Conservation (phyloP, 2,329 filamentous ascomycete species). For the Sporothrix inflata region DNA sequence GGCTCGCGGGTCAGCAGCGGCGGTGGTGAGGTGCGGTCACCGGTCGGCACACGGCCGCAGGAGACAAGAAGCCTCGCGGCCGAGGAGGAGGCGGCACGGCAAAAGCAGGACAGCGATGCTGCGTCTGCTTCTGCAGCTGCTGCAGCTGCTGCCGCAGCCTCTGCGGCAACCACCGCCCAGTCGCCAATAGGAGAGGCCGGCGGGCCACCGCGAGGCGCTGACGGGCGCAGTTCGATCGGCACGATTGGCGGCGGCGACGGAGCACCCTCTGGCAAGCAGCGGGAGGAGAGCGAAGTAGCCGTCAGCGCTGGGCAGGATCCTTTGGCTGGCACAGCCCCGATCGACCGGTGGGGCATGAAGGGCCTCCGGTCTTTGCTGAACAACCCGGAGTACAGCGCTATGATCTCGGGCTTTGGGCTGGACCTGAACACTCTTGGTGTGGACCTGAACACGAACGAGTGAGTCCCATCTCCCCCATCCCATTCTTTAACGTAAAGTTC, state of each 20-base stretch:
- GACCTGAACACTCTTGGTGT: constrained; percentile 61
- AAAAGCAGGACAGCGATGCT: constrained; percentile 51
- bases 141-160: not conserved
- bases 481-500: not conserved
- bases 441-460: constrained; percentile 62
- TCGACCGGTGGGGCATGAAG: constrained; percentile 68
- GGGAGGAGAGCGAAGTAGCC: constrained; percentile 48
- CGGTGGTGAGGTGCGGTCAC: constrained; percentile 52
- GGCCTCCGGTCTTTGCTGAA: constrained; percentile 66
- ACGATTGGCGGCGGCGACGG: constrained; percentile 50
- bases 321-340: constrained; percentile 62
- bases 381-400: constrained; percentile 64
- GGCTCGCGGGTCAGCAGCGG: constrained; percentile 51
- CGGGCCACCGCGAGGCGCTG: constrained; percentile 41
- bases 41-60: constrained; percentile 51
- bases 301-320: constrained; percentile 56
- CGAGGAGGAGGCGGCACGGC: constrained; percentile 54
- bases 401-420: constrained; percentile 62
- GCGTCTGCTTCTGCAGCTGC: constrained; percentile 31
- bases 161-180: constrained; percentile 32
- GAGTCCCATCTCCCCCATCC: constrained; percentile 39
- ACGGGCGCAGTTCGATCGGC: constrained; percentile 49
- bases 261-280: constrained; percentile 44
- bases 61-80: constrained; percentile 47
- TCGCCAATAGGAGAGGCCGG: constrained; percentile 35